Evolutionary conservation across 202 grass and related monocot species (phyloP).

Genomic region (Saccharum hybrid): DNA sequence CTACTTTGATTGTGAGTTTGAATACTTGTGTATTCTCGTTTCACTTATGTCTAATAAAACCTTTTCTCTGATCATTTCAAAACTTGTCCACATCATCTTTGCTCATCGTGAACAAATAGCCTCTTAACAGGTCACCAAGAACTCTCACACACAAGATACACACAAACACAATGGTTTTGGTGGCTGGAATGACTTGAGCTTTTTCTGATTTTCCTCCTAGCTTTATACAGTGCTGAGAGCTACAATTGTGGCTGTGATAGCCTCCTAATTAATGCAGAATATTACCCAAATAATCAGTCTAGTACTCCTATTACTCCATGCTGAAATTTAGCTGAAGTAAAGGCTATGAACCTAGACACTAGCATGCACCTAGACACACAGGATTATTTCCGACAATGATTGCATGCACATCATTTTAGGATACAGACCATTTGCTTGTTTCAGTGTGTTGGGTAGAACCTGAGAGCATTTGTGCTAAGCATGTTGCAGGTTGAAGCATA

Average conservation of each 20-base stretch:
- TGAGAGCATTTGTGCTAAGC: background rate
- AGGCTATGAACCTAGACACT: background rate
- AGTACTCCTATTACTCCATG: background rate
- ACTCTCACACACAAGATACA: background rate
- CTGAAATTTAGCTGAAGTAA: background rate
- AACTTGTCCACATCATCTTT: background rate
- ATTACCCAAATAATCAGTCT: background rate
- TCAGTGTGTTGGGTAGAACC: conserved; percentile 14
- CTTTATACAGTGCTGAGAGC: background rate
- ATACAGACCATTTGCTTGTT: background rate
- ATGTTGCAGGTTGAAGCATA: background rate
- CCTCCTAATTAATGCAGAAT: background rate
- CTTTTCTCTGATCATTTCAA: background rate
- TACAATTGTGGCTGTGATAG: background rate
- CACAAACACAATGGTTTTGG: background rate
- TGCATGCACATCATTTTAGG: conserved; percentile 9
- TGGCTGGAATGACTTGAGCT: background rate
- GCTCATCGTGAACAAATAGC: background rate
- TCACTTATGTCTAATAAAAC: conserved; percentile 11
- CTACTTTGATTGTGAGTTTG: conserved; percentile 27
- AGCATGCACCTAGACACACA: background rate
- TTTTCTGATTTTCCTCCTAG: background rate
- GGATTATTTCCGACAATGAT: conserved; percentile 16
- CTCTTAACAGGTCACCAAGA: background rate
- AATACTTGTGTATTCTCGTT: conserved; percentile 10